A percentile compares a stretch with the other conserved stretches of the same genome.
phyloP scores from a whole-genome alignment of 2,329 filamentous ascomycete species.

The Sporothrix globosa region DNA sequence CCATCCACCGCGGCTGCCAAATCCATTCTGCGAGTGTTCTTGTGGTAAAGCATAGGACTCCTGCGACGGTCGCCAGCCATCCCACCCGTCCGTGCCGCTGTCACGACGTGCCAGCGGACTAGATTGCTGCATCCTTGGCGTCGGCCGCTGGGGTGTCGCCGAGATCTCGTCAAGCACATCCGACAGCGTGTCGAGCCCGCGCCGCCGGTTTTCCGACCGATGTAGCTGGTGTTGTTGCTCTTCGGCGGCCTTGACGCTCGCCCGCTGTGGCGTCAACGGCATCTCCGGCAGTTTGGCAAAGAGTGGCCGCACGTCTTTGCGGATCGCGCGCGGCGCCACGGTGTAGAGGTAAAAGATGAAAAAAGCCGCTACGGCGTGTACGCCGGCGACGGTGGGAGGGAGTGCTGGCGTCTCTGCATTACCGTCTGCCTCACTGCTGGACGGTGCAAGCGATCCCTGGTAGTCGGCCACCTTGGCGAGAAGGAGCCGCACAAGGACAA shows the following conservation, averaged over 20 bases:
- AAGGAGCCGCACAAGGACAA: constrained; percentile 59
- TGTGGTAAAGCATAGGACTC: too few species aligned
- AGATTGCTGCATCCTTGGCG: not conserved
- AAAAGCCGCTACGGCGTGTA: constrained; percentile 59
- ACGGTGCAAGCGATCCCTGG: constrained; percentile 62
- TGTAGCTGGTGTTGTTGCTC: constrained; percentile 22
- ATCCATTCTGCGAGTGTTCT: not conserved
- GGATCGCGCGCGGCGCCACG: constrained; percentile 52
- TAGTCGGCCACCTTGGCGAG: constrained; percentile 51
- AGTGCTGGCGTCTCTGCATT: constrained; percentile 47
- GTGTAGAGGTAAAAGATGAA: constrained; percentile 58
- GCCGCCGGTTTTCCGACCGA: constrained; percentile 41
- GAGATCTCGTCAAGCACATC: constrained; percentile 54
- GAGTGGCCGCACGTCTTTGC: constrained; percentile 60
- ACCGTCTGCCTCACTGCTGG: constrained; percentile 44
- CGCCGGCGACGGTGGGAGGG: constrained; percentile 50
- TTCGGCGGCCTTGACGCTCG: not conserved
- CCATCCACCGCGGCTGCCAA: not conserved
- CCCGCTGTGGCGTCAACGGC: constrained; percentile 34
- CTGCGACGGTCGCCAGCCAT: constrained; percentile 22
- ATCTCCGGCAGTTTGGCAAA: constrained; percentile 46
- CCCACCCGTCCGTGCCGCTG: constrained; percentile 28
- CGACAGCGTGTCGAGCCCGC: constrained; percentile 46
- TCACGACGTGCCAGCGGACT: not conserved
- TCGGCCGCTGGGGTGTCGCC: constrained; percentile 36